These are phyloP conservation scores for Diaporthe australafricana DNA, from an alignment of 2,329 filamentous ascomycete species.

Conservation along the genomic window DNA sequence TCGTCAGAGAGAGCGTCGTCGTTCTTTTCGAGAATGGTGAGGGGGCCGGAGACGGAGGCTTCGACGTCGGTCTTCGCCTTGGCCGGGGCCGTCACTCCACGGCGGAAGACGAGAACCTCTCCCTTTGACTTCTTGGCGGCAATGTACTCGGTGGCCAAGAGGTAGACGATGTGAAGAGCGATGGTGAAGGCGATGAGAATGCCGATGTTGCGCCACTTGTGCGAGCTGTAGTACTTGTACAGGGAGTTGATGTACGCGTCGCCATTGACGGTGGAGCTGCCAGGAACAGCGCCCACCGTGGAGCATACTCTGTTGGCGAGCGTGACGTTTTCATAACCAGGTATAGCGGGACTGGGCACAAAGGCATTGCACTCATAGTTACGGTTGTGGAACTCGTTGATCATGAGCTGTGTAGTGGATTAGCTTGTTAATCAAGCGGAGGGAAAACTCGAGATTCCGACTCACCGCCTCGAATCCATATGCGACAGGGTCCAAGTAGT, in stretches of 20 bases:
- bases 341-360: constrained; percentile 54
- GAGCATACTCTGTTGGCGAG: constrained; percentile 65
- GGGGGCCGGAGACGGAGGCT: constrained; percentile 60
- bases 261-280: constrained; percentile 65
- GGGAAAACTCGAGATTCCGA: not conserved
- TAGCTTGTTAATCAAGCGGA: not conserved
- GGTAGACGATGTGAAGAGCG: constrained; percentile 70
- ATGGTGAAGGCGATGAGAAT: constrained; percentile 74
- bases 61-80: constrained; percentile 72
- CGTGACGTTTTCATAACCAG: constrained; percentile 51
- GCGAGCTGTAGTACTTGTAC: constrained; percentile 66
- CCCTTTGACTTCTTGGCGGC: constrained; percentile 78
- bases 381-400: constrained; percentile 82
- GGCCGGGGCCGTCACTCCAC: constrained; percentile 69
- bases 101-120: constrained; percentile 80
- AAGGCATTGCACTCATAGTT: constrained; percentile 64
- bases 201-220: constrained; percentile 79
- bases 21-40: constrained; percentile 56
- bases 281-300: constrained; percentile 68
- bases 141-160: constrained; percentile 75
- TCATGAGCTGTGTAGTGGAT: constrained; percentile 57
- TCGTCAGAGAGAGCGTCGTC: constrained; percentile 50
- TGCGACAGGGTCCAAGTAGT: constrained; percentile 81
- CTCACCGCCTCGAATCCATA: constrained; percentile 82
- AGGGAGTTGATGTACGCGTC: constrained; percentile 65